A percentile compares a stretch with the other conserved stretches of the same genome.
phyloP scores from a whole-genome alignment of 169 alveolate species.

The Plasmodium inui region DNA sequence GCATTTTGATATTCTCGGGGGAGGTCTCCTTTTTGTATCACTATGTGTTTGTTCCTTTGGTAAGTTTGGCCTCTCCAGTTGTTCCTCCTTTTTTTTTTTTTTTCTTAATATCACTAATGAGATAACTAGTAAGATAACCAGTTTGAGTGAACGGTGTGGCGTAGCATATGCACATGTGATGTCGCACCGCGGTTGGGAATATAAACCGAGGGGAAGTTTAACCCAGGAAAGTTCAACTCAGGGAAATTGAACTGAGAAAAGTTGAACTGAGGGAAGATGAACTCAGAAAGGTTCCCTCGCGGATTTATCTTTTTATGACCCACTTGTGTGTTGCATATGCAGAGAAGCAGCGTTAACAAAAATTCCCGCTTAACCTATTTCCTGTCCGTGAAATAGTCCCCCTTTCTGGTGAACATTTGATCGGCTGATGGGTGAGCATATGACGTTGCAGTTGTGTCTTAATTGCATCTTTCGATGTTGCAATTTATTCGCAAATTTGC shows the following conservation, averaged over 20 bases:
- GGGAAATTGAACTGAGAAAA: no score
- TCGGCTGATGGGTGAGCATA: background rate
- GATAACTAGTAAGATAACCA: background rate
- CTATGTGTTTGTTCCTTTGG: background rate
- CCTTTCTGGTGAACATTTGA: background rate
- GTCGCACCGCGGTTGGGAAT: background rate
- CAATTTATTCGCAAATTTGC: background rate
- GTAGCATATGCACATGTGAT: background rate
- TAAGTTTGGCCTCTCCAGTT: background rate
- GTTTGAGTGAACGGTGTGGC: background rate
- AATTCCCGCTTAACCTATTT: background rate
- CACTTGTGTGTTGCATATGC: background rate
- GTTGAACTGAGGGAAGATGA: background rate
- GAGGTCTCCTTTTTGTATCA: background rate
- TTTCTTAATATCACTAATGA: background rate
- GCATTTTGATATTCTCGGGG: conserved; percentile 17
- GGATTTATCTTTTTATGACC: background rate
- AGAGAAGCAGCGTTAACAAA: background rate
- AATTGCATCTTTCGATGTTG: background rate
- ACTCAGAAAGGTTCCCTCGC: background rate
- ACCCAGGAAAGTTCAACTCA: background rate
- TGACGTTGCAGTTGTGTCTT: background rate
- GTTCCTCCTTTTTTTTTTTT: background rate
- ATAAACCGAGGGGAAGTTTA: background rate
- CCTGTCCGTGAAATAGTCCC: background rate